Conservation (phyloP, 2,329 filamentous ascomycete genomes). For the Drechslerella stenobrocha region DNA sequence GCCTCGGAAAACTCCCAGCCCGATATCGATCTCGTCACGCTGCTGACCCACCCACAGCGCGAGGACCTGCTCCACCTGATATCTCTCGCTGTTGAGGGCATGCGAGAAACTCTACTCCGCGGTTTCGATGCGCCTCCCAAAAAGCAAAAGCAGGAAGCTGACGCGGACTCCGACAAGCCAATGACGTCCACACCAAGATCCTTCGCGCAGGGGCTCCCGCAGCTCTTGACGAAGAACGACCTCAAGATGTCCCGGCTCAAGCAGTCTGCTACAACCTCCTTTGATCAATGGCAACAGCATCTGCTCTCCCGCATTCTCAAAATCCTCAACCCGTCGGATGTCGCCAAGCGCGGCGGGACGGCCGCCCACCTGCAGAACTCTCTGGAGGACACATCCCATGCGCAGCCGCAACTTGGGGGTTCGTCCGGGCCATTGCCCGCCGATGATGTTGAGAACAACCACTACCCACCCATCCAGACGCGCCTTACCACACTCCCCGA, state of each 20-base stretch:
- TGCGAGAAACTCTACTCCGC: constrained; percentile 31
- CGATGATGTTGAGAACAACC: constrained; percentile 57
- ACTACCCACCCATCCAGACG: constrained; percentile 66
- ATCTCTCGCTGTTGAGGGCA: constrained; percentile 37
- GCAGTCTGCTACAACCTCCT: constrained; percentile 69
- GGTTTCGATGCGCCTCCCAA: constrained; percentile 31
- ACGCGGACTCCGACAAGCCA: constrained; percentile 50
- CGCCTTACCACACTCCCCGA: constrained; percentile 63
- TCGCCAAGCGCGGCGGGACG: constrained; percentile 23
- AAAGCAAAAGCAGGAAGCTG: constrained; percentile 49
- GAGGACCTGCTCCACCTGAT: constrained; percentile 50
- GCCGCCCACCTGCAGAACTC: constrained; percentile 33
- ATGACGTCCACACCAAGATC: constrained; percentile 52
- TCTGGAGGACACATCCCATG: constrained; percentile 50
- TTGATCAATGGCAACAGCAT: constrained; percentile 76
- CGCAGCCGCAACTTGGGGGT: constrained; percentile 51
- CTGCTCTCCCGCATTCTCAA: constrained; percentile 57
- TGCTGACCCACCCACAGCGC: constrained; percentile 50
- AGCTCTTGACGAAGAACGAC: constrained; percentile 51
- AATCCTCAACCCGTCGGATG: constrained; percentile 56
- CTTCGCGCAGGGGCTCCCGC: constrained; percentile 53
- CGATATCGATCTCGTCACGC: constrained; percentile 49
- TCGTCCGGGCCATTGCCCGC: constrained; percentile 53
- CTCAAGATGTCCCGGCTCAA: constrained; percentile 61
- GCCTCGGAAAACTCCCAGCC: constrained; percentile 24